Conservation (phyloP, 768 basidiomycete species). For the Albatrellus ellisii region DNA sequence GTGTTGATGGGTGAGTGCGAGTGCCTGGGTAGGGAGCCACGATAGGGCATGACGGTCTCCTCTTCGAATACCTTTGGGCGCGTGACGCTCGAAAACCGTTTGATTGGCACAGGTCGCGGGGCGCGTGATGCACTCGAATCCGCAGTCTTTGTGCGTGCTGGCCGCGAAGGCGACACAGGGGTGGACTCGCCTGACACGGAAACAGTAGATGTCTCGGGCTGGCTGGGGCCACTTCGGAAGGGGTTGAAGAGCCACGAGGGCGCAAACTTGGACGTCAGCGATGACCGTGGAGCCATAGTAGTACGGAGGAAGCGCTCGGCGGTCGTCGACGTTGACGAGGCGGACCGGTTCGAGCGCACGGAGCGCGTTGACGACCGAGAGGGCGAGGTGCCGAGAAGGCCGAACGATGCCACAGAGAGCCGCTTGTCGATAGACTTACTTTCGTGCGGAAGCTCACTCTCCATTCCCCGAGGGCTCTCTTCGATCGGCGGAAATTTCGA, state of each 20-base stretch:
- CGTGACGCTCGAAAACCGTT: constrained; percentile 12
- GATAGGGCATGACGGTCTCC: constrained; percentile 23
- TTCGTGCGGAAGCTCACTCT: constrained; percentile 39
- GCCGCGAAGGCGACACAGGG: constrained; percentile 6
- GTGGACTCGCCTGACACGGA: constrained; percentile 34
- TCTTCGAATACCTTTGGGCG: constrained; percentile 50
- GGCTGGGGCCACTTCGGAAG: constrained; percentile 50
- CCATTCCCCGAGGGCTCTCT: constrained; percentile 46
- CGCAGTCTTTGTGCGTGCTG: background rate
- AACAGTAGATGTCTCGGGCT: constrained; percentile 46
- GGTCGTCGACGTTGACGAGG: constrained; percentile 24
- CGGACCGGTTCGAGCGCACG: constrained; percentile 33
- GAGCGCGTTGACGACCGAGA: constrained; percentile 59
- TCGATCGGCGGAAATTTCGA: constrained; percentile 50
- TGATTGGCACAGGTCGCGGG: constrained; percentile 30
- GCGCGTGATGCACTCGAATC: constrained; percentile 18
- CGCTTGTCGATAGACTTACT: constrained; percentile 12
- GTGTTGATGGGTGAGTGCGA: constrained; percentile 55
- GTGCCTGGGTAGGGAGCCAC: constrained; percentile 27
- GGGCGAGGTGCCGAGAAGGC: constrained; percentile 41
- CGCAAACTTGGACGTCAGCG: constrained; percentile 44
- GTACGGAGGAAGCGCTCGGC: constrained; percentile 10
- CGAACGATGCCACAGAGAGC: constrained; percentile 11
- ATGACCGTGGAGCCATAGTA: constrained; percentile 14
- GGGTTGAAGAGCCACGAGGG: constrained; percentile 74